Evolutionary conservation across 306 rosid species (phyloP).

Genomic region (Lathyrus tuberosus): DNA sequence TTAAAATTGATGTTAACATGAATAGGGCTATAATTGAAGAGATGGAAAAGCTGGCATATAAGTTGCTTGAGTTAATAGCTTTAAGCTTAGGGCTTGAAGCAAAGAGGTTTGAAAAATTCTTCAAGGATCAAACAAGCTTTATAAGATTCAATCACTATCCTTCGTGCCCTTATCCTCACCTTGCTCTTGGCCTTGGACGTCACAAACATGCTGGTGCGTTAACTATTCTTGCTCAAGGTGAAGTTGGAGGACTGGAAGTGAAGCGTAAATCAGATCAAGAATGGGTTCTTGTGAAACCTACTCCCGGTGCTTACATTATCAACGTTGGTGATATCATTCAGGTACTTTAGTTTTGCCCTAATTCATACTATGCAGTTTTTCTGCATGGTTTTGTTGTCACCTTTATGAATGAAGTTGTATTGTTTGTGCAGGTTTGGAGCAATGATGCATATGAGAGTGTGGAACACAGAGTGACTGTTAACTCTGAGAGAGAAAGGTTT

Average conservation of each 20-base stretch:
- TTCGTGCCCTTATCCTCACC: conserved; percentile 61
- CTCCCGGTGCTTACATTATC: conserved; percentile 57
- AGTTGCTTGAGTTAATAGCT: conserved; percentile 58
- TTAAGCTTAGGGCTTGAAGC: conserved; percentile 33
- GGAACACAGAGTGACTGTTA: conserved; percentile 67
- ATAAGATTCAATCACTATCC: conserved; percentile 63
- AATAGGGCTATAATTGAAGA: conserved; percentile 43
- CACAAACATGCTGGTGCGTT: conserved; percentile 68
- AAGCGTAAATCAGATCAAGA: conserved; percentile 51
- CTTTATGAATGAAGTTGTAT: no score
- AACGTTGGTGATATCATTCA: conserved; percentile 66
- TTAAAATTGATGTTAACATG: not conserved
- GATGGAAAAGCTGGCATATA: conserved; percentile 48
- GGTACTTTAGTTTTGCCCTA: conserved; percentile 45
- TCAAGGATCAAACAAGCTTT: conserved; percentile 49
- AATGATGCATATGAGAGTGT: conserved; percentile 67
- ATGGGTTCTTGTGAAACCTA: conserved; percentile 63
- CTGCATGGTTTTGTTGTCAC: no score
- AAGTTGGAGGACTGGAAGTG: conserved; percentile 68
- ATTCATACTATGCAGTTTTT: no score
- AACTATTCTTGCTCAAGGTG: conserved; percentile 68
- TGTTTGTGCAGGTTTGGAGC: conserved; percentile 91
- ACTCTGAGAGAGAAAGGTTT: conserved; percentile 59
- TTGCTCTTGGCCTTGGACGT: conserved; percentile 74
- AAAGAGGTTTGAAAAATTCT: conserved; percentile 49